Evolutionary conservation across 768 basidiomycete species (phyloP).

Genomic region (Mycena capillaripes): DNA sequence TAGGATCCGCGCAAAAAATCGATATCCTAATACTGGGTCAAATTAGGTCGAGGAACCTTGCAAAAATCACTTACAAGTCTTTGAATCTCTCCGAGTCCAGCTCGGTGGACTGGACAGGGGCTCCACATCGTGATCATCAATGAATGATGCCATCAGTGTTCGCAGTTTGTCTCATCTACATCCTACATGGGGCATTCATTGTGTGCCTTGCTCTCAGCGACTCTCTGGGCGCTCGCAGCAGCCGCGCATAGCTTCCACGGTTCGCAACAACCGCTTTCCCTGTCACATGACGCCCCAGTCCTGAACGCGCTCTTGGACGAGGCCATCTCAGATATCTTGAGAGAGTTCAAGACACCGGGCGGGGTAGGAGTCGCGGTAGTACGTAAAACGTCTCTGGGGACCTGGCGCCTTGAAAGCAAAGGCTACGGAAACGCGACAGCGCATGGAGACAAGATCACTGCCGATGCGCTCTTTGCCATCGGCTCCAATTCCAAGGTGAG

Average conservation of each 20-base stretch:
- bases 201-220: background rate
- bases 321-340: constrained; percentile 42
- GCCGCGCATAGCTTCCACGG: background rate
- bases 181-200: no score
- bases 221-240: background rate
- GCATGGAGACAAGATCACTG: constrained; percentile 40
- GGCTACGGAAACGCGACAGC: constrained; percentile 46
- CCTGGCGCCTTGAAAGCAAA: constrained; percentile 47
- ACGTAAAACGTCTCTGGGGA: constrained; percentile 38
- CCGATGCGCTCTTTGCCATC: constrained; percentile 45
- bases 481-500: constrained; percentile 48
- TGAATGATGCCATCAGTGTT: no score
- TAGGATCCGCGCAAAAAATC: no score
- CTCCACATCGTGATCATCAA: no score
- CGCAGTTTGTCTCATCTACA: no score
- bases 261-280: background rate
- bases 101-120: no score
- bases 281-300: constrained; percentile 3
- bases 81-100: no score
- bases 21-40: no score
- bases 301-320: constrained; percentile 37
- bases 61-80: no score
- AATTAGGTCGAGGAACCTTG: no score
- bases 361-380: constrained; percentile 48
- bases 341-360: constrained; percentile 45